A percentile compares a stretch with the other conserved stretches of the same genome.
These are phyloP conservation scores for Mitragyna speciosa DNA, from an alignment of 257 asterid genomes.

Conservation along the genomic window DNA sequence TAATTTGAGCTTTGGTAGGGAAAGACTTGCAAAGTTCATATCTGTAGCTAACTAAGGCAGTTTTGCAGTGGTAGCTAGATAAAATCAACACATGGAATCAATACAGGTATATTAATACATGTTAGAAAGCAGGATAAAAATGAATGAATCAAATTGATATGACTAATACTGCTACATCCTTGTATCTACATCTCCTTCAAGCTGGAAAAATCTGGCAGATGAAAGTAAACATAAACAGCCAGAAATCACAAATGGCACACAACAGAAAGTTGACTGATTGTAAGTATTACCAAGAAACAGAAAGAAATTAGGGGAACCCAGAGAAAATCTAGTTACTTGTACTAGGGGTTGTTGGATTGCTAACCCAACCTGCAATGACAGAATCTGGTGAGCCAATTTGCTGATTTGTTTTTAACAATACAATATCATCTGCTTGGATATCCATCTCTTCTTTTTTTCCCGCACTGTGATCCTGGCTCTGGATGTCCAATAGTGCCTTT, in stretches of 20 bases:
- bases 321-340: conserved; percentile 16
- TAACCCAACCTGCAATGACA: conserved; percentile 16
- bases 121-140: not conserved
- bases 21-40: not conserved
- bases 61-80: not conserved
- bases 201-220: conserved; percentile 2
- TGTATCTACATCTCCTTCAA: conserved; percentile 22
- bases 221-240: not conserved
- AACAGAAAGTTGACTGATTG: not conserved
- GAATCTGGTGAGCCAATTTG: conserved; percentile 32
- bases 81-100: no score
- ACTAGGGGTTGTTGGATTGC: conserved; percentile 26
- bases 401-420: conserved; percentile 24
- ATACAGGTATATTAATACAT: not conserved
- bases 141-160: not conserved
- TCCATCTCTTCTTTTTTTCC: conserved; percentile 38
- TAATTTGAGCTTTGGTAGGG: not conserved
- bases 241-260: conserved; percentile 11
- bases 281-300: not conserved
- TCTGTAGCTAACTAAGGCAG: not conserved
- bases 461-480: conserved; percentile 30
- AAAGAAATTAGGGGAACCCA: not conserved
- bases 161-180: conserved; percentile 6
- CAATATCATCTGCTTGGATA: conserved; percentile 36
- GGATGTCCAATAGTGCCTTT: conserved; percentile 42